phyloP scores from a whole-genome alignment of 192 early-diverging fungal species.

The Gonapodya prolifera region DNA sequence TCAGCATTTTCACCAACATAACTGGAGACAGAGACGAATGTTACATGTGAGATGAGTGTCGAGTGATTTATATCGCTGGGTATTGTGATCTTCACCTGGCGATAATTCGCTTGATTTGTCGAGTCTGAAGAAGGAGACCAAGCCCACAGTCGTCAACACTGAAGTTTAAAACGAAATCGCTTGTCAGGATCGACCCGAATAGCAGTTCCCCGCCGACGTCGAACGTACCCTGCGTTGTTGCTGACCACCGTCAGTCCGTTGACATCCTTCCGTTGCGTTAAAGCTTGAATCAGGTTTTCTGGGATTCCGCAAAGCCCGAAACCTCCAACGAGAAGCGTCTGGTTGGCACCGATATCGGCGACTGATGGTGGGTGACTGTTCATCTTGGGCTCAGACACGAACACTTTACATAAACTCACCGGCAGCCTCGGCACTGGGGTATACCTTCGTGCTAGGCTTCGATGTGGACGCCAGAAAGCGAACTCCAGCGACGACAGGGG shows the following conservation, averaged over 20 bases:
- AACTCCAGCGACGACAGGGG: too few relatives aligned
- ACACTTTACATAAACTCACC: conserved; percentile 43
- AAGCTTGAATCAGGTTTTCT: conserved; percentile 57
- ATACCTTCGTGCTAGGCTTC: conserved; percentile 33
- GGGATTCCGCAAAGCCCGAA: conserved; percentile 60
- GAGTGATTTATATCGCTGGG: too few relatives aligned
- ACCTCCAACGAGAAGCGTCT: background rate
- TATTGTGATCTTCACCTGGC: too few relatives aligned
- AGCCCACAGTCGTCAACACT: conserved; percentile 52
- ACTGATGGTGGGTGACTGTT: background rate
- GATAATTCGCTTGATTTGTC: conserved; percentile 74
- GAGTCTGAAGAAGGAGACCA: conserved; percentile 46
- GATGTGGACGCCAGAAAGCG: too few relatives aligned
- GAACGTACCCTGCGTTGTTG: conserved; percentile 57
- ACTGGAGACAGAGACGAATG: too few relatives aligned
- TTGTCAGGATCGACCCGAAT: background rate
- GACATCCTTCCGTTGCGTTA: conserved; percentile 40
- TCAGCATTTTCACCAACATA: conserved; percentile 75
- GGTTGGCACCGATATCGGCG: too few relatives aligned
- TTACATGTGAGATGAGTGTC: too few relatives aligned
- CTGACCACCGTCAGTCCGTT: conserved; percentile 60
- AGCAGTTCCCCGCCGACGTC: background rate
- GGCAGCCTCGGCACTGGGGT: conserved; percentile 41
- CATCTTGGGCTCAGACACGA: conserved; percentile 55
- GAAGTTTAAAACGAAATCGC: background rate